Conservation (phyloP, 768 basidiomycete species). For the Podaxis pistillaris region DNA sequence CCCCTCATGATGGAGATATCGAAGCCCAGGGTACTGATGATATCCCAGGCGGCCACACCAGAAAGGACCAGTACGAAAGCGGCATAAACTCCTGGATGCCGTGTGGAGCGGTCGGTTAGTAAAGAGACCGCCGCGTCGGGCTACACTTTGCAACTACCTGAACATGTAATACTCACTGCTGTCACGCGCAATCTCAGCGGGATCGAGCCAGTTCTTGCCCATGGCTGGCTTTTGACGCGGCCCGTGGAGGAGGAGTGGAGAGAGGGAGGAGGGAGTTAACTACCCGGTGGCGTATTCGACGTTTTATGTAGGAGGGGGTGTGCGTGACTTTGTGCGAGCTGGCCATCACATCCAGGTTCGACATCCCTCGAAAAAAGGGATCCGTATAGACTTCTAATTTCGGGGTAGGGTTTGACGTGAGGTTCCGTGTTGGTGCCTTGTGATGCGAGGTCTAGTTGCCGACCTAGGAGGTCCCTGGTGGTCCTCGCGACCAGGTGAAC, state of each 20-base stretch:
- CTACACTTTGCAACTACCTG: not conserved
- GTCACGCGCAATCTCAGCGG: slow-evolving; percentile 25
- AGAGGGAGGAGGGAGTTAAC: not conserved
- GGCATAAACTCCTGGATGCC: slow-evolving; percentile 26
- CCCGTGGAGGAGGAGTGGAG: not conserved
- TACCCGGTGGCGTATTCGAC: not conserved
- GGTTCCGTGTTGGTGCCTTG: not conserved
- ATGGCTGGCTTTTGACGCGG: slow-evolving; percentile 17
- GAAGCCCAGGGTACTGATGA: slow-evolving; percentile 28
- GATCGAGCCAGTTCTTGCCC: slow-evolving; percentile 28
- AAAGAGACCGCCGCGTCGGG: not conserved
- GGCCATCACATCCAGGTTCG: not conserved
- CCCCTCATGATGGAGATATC: slow-evolving; percentile 30
- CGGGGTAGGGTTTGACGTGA: not conserved
- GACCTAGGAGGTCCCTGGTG: too few relatives aligned
- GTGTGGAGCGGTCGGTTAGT: not conserved
- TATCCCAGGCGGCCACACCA: slow-evolving; percentile 33
- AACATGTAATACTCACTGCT: slow-evolving; percentile 24
- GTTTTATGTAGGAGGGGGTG: not conserved
- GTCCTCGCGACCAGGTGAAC: too few relatives aligned
- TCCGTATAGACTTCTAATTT: not conserved
- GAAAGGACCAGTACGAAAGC: slow-evolving; percentile 30
- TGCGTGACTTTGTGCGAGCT: not conserved
- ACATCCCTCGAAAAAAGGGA: not conserved
- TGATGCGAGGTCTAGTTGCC: too few relatives aligned